Evolutionary conservation across 1,284 basidiomycete genomes (phyloP).

Genomic region (Tilletia setariae): DNA sequence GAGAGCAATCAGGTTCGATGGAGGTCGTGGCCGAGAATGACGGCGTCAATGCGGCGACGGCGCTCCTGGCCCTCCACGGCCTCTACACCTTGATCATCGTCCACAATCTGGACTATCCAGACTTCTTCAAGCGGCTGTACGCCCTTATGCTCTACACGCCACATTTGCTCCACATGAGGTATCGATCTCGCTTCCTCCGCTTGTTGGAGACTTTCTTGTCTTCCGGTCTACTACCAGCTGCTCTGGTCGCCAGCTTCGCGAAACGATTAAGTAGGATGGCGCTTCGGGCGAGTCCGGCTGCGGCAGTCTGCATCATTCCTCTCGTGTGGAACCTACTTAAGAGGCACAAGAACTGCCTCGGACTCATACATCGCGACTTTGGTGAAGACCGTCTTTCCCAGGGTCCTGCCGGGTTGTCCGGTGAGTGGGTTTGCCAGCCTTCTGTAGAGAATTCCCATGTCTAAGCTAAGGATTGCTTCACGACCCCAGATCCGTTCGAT

Average conservation of each 20-base stretch:
- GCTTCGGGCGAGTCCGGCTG: slow-evolving; percentile 80
- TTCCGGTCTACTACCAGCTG: slow-evolving; percentile 85
- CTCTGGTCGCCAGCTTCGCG: slow-evolving; percentile 86
- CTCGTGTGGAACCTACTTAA: slow-evolving; percentile 95
- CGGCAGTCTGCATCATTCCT: slow-evolving; percentile 83
- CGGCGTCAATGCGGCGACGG: slow-evolving; percentile 65
- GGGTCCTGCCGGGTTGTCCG: slow-evolving; percentile 35
- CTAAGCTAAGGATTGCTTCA: no score
- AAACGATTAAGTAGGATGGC: slow-evolving; percentile 84
- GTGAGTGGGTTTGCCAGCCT: neutral
- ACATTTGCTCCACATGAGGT: slow-evolving; percentile 79
- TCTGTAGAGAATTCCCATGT: no score
- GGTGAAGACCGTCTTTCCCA: slow-evolving; percentile 43
- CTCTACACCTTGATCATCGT: slow-evolving; percentile 86
- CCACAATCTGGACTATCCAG: slow-evolving; percentile 93
- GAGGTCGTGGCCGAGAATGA: slow-evolving; percentile 57
- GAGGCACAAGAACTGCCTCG: slow-evolving; percentile 83
- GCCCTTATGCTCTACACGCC: slow-evolving; percentile 63
- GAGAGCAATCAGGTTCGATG: neutral
- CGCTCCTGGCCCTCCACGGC: slow-evolving; percentile 84
- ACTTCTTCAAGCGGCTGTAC: slow-evolving; percentile 92
- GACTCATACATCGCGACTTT: slow-evolving; percentile 71
- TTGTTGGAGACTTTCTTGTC: slow-evolving; percentile 83
- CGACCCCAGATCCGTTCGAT: slow-evolving; percentile 66
- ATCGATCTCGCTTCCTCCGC: slow-evolving; percentile 91